phyloP scores from a whole-genome alignment of 352 stramenopile genomes.

The Phytophthora agathidicida region DNA sequence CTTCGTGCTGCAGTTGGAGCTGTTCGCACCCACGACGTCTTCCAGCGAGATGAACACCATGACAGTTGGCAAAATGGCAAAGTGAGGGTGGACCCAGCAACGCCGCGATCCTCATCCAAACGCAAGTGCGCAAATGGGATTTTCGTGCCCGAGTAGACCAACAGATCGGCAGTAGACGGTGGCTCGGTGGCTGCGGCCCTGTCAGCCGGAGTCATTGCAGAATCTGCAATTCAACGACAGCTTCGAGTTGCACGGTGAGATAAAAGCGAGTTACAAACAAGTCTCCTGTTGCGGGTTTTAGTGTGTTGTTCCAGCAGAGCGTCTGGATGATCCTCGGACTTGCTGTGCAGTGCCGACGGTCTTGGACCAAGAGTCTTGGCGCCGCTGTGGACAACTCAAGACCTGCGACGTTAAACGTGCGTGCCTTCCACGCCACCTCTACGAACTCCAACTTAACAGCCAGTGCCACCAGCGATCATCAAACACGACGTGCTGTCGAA shows the following conservation, averaged over 20 bases:
- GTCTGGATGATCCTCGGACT: conserved; percentile 24
- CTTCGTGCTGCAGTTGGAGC: conserved; percentile 20
- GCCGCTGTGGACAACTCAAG: too few relatives aligned
- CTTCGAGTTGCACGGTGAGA: conserved; percentile 28
- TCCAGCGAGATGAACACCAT: conserved; percentile 88
- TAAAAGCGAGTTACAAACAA: conserved; percentile 18
- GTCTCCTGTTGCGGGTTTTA: background rate
- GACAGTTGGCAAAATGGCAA: conserved; percentile 17
- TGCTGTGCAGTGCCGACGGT: conserved; percentile 31
- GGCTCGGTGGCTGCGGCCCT: conserved; percentile 11
- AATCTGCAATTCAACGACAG: conserved; percentile 30
- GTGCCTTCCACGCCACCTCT: too few relatives aligned
- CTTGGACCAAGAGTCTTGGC: too few relatives aligned
- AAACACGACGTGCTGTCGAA: too few relatives aligned
- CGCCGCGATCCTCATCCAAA: conserved; percentile 12
- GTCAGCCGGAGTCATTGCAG: conserved; percentile 21
- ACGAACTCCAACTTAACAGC: too few relatives aligned
- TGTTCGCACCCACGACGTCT: conserved; percentile 46
- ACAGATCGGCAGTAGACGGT: conserved; percentile 15
- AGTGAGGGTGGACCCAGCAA: conserved; percentile 21
- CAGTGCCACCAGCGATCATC: too few relatives aligned
- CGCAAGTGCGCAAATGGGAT: too few relatives aligned
- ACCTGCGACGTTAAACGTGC: too few relatives aligned
- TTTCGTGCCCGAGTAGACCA: conserved; percentile 1
- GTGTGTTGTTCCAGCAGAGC: conserved; percentile 27